Base-by-base conservation (phyloP, 2,329 filamentous ascomycete genomes). In the Aureobasidium vineae region DNA sequence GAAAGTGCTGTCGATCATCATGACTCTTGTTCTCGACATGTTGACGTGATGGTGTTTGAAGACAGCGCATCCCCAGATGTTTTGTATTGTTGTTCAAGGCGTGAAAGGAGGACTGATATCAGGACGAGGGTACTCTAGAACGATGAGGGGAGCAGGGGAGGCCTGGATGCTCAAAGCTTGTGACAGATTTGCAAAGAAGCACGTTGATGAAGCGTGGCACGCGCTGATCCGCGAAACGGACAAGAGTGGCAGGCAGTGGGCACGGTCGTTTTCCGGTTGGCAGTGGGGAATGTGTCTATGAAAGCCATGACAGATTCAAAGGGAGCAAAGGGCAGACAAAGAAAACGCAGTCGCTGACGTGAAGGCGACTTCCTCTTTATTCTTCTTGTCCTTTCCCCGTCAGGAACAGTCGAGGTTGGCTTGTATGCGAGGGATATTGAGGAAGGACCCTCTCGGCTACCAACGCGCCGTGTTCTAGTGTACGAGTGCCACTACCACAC, bases 201-300 rank as follows among this genome's bases (percentile, higher is more conserved):
- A 43, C 59, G 59, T 38, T 61, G 40, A 36, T 61, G 57, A 41
- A 61, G 54, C 40, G 54, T 31, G 54, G 54, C 54, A 59, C 54
- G 54, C 54, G 53, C 36, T 38, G 23, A 41, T 41, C n/a, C 36
- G 40, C 54, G 54, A 43, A 38, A 56, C 33, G 31, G 54, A 36
- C 53, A 21, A 57, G 26, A 59, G 23, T 43, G 54, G 38, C 54
- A 59, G 54, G 54, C 54, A 59, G 38, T 38, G 45, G 54, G 54
- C 54, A 59, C 54, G 54, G 54, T 45, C 54, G 54, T 26, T 59
- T 57, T 56, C 26, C 15, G 36, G 36, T 21, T 43, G 54, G 54
- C 54, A 45, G 54, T 45, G 54, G 54, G 54, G 54, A 59, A 59
- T 59, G 54, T 11, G 16, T 19, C 26, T 23, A 31, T 15, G 54